Percentiles rank a stretch among this genome's conserved stretches.
These are phyloP conservation scores for Chlamydomonas sp. DNA, from an alignment of 139 green algal species.

Conservation along the genomic window DNA sequence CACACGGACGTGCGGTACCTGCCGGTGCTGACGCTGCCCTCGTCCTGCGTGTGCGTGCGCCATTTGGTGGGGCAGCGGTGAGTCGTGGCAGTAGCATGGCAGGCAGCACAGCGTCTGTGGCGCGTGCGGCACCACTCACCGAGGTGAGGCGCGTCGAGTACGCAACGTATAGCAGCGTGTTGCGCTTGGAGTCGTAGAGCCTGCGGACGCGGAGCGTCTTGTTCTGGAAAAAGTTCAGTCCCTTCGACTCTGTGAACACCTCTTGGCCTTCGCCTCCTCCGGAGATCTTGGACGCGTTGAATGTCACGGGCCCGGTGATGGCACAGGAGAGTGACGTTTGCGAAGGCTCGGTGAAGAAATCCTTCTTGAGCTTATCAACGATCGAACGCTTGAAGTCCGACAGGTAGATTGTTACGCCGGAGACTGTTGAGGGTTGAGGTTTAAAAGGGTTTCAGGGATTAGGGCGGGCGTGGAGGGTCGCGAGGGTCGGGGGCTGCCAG, in stretches of 20 bases:
- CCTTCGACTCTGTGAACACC: constrained; percentile 69
- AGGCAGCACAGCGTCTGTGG: not conserved
- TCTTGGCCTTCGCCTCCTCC: constrained; percentile 7
- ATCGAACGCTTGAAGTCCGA: constrained; percentile 74
- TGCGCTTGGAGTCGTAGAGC: constrained; percentile 58
- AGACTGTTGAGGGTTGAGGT: no score
- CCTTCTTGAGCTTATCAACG: constrained; percentile 68
- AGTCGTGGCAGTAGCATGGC: not conserved
- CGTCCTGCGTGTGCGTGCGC: constrained; percentile 24
- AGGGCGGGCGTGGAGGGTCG: no score
- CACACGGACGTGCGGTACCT: constrained; percentile 45
- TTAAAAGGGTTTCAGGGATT: no score
- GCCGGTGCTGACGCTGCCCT: constrained; percentile 36
- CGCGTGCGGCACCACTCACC: constrained; percentile 14
- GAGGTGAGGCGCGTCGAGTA: constrained; percentile 63
- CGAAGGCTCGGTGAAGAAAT: constrained; percentile 67
- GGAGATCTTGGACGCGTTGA: constrained; percentile 13
- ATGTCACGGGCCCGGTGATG: constrained; percentile 32
- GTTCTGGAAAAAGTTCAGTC: constrained; percentile 68
- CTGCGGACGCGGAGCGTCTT: constrained; percentile 69
- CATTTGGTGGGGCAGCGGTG: not conserved
- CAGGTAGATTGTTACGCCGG: constrained; percentile 68
- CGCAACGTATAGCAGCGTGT: constrained; percentile 61
- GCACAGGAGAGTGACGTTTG: constrained; percentile 71
- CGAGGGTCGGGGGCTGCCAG: no score